These are phyloP conservation scores for Micromonas pusilla DNA, from an alignment of 139 green algal species.

Conservation along the genomic window DNA sequence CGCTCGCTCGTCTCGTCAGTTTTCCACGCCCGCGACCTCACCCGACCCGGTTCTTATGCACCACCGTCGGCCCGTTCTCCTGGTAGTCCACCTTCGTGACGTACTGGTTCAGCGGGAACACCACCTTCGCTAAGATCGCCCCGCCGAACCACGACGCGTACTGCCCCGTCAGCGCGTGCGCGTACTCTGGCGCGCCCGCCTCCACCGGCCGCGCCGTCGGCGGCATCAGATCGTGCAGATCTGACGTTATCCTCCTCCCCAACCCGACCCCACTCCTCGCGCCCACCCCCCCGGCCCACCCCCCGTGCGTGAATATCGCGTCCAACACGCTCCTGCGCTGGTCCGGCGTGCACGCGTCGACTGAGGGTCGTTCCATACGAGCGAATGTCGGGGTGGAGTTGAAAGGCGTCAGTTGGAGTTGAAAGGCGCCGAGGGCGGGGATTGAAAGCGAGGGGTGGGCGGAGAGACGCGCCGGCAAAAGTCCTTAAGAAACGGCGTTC, in stretches of 20 bases:
- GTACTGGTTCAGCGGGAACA: slow-evolving; percentile 42
- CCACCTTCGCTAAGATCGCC: slow-evolving; percentile 48
- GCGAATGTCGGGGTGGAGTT: too few relatives aligned
- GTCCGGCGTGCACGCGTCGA: slow-evolving; percentile 17
- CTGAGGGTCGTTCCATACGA: too few relatives aligned
- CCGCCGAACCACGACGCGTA: slow-evolving; percentile 51
- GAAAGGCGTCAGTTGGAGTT: too few relatives aligned
- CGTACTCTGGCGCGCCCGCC: slow-evolving; percentile 43
- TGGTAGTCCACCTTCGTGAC: slow-evolving; percentile 37
- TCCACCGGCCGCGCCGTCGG: slow-evolving; percentile 43
- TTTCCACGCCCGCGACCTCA: too few relatives aligned
- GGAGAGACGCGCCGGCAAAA: not conserved
- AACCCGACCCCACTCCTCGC: too few relatives aligned
- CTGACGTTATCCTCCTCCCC: slow-evolving; percentile 43
- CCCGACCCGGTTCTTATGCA: slow-evolving; percentile 28
- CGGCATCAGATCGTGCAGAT: slow-evolving; percentile 38
- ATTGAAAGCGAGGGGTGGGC: too few relatives aligned
- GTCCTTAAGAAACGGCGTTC: not conserved
- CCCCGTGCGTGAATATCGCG: slow-evolving; percentile 47
- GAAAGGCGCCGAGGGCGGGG: too few relatives aligned
- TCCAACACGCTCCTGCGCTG: slow-evolving; percentile 44
- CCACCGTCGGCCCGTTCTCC: slow-evolving; percentile 27
- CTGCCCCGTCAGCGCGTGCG: not conserved
- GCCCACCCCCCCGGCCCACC: slow-evolving; percentile 42
- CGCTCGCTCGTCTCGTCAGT: not conserved